Conservation (phyloP, 2,329 filamentous ascomycete species). For the Penicillium sp. region DNA sequence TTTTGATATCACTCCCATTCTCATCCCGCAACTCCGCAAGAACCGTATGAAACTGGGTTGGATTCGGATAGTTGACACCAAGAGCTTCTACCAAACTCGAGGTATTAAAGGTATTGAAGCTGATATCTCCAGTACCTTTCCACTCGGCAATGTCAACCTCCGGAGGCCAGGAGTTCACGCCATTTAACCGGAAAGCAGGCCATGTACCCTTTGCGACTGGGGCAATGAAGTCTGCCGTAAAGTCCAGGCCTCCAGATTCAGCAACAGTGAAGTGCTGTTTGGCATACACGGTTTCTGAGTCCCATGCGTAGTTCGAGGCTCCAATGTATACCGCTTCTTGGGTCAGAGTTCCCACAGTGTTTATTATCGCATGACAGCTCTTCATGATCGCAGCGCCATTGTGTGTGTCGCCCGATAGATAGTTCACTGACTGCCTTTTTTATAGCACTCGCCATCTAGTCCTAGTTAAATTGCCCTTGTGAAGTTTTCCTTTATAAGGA, state of each 20-base stretch:
- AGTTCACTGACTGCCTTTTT: too few relatives aligned
- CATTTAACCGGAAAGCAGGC: slow-evolving; percentile 66
- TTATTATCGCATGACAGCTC: slow-evolving; percentile 50
- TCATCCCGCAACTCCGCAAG: slow-evolving; percentile 58
- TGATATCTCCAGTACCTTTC: slow-evolving; percentile 58
- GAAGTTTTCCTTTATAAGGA: too few relatives aligned
- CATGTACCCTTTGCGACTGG: slow-evolving; percentile 55
- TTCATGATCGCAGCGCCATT: slow-evolving; percentile 64
- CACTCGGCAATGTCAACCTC: slow-evolving; percentile 67
- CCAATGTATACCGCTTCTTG: slow-evolving; percentile 55
- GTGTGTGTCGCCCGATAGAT: slow-evolving; percentile 65
- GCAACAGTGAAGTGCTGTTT: slow-evolving; percentile 51
- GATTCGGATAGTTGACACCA: slow-evolving; percentile 57
- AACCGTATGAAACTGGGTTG: slow-evolving; percentile 58
- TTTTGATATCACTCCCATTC: slow-evolving; percentile 59
- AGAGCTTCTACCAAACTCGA: slow-evolving; percentile 54
- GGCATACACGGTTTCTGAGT: slow-evolving; percentile 56
- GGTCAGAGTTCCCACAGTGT: slow-evolving; percentile 53
- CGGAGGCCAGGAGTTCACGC: slow-evolving; percentile 62
- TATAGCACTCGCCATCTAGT: too few relatives aligned
- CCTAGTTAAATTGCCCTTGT: too few relatives aligned
- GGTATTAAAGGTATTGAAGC: slow-evolving; percentile 43
- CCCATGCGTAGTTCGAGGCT: slow-evolving; percentile 55
- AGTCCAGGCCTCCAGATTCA: slow-evolving; percentile 47
- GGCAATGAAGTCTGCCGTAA: slow-evolving; percentile 49